phyloP scores from a whole-genome alignment of 148 eudicot species.

The Mesembryanthemum crystallinum region DNA sequence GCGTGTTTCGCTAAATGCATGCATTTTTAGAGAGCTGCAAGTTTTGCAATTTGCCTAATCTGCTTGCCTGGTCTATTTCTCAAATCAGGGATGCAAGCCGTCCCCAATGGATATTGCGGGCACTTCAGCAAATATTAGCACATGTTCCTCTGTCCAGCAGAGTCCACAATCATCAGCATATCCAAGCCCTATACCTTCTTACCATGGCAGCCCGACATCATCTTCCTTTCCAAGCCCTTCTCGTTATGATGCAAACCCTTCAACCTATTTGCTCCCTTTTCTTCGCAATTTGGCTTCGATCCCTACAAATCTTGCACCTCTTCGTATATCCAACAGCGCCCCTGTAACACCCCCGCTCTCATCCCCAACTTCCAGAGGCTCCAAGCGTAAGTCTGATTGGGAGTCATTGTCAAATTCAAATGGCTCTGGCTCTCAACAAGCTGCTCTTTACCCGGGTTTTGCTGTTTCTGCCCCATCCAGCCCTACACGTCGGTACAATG shows the following conservation, averaged over 20 bases:
- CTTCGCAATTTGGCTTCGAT: slow-evolving; percentile 63
- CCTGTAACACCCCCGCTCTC: slow-evolving; percentile 94
- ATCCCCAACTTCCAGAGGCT: slow-evolving; percentile 73
- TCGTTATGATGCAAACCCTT: slow-evolving; percentile 57
- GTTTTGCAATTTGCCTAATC: background rate
- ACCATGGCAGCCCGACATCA: slow-evolving; percentile 86
- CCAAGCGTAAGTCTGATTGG: slow-evolving; percentile 67
- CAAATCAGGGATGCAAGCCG: slow-evolving; percentile 77
- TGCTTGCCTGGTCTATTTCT: background rate
- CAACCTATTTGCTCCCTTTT: slow-evolving; percentile 73
- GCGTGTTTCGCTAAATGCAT: background rate
- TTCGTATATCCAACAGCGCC: slow-evolving; percentile 92
- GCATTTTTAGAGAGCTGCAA: background rate
- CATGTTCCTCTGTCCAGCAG: slow-evolving; percentile 70
- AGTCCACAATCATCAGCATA: slow-evolving; percentile 85
- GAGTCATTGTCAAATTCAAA: slow-evolving; percentile 47
- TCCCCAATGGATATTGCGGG: slow-evolving; percentile 54
- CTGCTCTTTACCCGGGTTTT: slow-evolving; percentile 45
- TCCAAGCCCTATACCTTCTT: slow-evolving; percentile 90
- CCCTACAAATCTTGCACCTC: slow-evolving; percentile 64
- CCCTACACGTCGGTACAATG: slow-evolving; percentile 60
- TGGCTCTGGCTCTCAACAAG: slow-evolving; percentile 34
- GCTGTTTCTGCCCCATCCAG: slow-evolving; percentile 87
- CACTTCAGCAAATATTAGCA: slow-evolving; percentile 51
- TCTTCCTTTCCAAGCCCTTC: slow-evolving; percentile 90